Evolutionary conservation across 148 eudicot species (phyloP), one percentile per base, ranked within the genome.

Genomic region (Camellia granthamiana): DNA sequence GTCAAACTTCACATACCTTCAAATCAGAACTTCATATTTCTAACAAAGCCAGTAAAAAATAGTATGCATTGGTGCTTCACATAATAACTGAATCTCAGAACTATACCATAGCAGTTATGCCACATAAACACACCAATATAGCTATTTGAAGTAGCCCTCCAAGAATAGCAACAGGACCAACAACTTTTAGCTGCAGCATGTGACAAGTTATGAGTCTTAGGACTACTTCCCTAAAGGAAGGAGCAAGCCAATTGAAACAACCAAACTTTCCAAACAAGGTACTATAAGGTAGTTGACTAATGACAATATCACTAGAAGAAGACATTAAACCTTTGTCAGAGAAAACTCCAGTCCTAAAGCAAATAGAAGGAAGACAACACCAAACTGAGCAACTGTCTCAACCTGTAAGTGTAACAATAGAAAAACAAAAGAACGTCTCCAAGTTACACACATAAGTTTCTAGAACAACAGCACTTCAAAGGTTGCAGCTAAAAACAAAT

Each of bases 371-470:
- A 92, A 97, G 74, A 97, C 94, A 76, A 97, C 99, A 87, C 99
- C 99, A 85, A 97, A 97, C 83, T 97, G 99, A 23, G 99, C 99
- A 86, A 97, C 94, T 69, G 99, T 97, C 84, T 94, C 99, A 79
- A 97, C 99, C 99, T 97, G 93, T 76, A 78, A 72, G 98, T 97
- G 93, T 76, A 78, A 72, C 51, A 56, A 77, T 21, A 84, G 38
- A 64, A 64, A 58, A 78, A 86, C 19, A 80, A 75, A 68, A 47
- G 61, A 74, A 65, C 69, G 55, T 62, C 54, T 63, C 18, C 15
- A 74, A 66, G 61, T 81, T 75, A 58, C 42, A 52, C 38, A 12
- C 41, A 68, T 11, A 69, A 41, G 44, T 49, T 49, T 5, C 60
- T 63, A n/a, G 58, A 9, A 82, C 18, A 61, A 69, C 46, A 81